A percentile compares a stretch with the other conserved stretches of the same genome.
These are phyloP conservation scores for Aspergillus caelatus DNA, from an alignment of 2,329 filamentous ascomycete genomes.

Conservation along the genomic window DNA sequence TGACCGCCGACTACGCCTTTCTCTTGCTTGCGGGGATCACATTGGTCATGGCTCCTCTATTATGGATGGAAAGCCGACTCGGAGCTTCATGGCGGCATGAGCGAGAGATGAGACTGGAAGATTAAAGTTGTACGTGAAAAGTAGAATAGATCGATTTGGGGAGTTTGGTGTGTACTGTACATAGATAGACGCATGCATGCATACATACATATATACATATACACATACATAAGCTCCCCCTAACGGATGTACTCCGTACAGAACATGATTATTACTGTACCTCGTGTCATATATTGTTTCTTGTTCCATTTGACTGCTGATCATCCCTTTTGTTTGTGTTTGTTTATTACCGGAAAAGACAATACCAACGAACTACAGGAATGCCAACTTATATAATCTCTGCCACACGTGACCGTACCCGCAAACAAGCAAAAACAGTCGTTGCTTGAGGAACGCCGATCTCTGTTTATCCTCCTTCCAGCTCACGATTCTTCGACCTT, in stretches of 20 bases:
- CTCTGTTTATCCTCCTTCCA: constrained; percentile 43
- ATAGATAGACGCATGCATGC: not conserved
- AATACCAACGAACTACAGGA: constrained; percentile 7
- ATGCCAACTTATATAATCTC: constrained; percentile 26
- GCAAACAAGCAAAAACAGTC: constrained; percentile 30
- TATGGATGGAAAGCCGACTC: constrained; percentile 29
- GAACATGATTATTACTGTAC: not conserved
- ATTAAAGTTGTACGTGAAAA: not conserved
- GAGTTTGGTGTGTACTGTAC: not conserved
- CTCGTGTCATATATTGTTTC: not conserved
- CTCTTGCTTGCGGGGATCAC: constrained; percentile 32
- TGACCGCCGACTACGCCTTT: constrained; percentile 34
- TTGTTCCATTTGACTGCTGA: not conserved
- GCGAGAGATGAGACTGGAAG: constrained; percentile 14
- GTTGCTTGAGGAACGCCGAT: constrained; percentile 46
- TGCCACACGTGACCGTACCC: constrained; percentile 33
- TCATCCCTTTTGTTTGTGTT: not conserved
- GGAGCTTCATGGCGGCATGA: constrained; percentile 32
- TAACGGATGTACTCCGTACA: not conserved
- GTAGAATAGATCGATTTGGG: not conserved
- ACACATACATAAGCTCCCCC: not conserved
- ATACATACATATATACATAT: not conserved
- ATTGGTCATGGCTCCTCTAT: constrained; percentile 26
- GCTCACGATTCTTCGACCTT: constrained; percentile 18
- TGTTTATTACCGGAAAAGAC: not conserved